Percentiles rank a stretch among this genome's conserved stretches.
Conservation (phyloP, 2,329 filamentous ascomycete genomes). For the Curvularia verruculosa region DNA sequence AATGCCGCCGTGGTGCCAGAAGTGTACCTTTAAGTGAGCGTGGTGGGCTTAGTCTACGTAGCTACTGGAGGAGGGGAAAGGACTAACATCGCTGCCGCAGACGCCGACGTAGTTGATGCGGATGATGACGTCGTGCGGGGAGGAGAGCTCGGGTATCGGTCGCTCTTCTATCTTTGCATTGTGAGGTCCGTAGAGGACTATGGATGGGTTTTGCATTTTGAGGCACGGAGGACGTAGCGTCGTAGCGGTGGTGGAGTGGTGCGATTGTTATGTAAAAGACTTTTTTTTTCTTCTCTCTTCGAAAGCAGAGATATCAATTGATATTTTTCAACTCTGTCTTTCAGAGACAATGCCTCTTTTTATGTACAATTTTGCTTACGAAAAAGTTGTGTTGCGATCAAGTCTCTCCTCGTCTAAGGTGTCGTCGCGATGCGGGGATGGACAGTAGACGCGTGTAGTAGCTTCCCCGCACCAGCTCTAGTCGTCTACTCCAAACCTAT, state of each 20-base stretch:
- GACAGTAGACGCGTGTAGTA: neutral
- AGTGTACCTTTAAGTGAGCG: conserved; percentile 67
- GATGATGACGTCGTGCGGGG: conserved; percentile 52
- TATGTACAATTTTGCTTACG: neutral
- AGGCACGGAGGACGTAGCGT: neutral
- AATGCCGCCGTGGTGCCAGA: conserved; percentile 94
- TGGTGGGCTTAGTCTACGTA: too few relatives aligned
- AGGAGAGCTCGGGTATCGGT: conserved; percentile 45
- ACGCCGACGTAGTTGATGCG: conserved; percentile 54
- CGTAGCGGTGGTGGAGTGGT: too few relatives aligned
- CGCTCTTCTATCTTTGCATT: conserved; percentile 49
- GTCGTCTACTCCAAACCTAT: neutral
- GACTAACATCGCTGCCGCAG: conserved; percentile 48
- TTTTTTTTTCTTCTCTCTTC: too few relatives aligned
- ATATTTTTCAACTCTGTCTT: neutral
- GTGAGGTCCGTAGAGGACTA: conserved; percentile 50
- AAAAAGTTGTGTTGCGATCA: neutral
- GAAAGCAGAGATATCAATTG: neutral
- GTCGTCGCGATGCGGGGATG: neutral
- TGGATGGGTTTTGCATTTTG: conserved; percentile 50
- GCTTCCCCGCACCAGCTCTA: neutral
- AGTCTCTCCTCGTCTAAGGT: neutral
- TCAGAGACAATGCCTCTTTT: neutral
- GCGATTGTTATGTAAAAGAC: too few relatives aligned
- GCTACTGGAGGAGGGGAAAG: too few relatives aligned